These are phyloP conservation scores for Fraxinus sp. DNA, from an alignment of 305 asterid species.

Conservation along the genomic window DNA sequence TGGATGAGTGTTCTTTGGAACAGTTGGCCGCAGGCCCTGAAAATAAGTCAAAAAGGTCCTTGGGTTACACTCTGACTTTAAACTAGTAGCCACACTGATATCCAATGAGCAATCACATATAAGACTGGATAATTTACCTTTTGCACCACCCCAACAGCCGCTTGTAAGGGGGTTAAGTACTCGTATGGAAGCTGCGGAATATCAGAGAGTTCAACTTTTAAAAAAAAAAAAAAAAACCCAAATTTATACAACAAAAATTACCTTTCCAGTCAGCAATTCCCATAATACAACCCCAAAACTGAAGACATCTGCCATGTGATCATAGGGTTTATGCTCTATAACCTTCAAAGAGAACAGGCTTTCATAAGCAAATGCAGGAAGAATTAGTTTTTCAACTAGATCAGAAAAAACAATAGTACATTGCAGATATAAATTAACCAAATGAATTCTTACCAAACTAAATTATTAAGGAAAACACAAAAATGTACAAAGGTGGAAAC, in stretches of 20 bases:
- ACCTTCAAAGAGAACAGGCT: conserved; percentile 56
- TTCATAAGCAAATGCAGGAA: conserved; percentile 27
- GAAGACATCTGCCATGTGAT: conserved; percentile 87
- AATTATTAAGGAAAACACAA: not conserved
- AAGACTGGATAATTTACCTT: conserved; percentile 50
- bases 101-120: not conserved
- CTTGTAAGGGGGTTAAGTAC: conserved; percentile 85
- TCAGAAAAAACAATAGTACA: conserved; percentile 10
- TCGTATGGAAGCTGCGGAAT: conserved; percentile 74
- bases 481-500: not conserved
- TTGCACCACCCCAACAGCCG: conserved; percentile 94
- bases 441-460: not conserved
- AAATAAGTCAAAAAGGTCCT: not conserved
- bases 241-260: conserved; percentile 21
- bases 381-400: conserved; percentile 11
- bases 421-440: not conserved
- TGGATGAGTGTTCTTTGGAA: conserved; percentile 72
- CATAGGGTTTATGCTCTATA: conserved; percentile 86
- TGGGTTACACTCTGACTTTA: not conserved
- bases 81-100: not conserved
- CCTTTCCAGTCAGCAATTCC: conserved; percentile 96
- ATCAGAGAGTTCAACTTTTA: conserved; percentile 4
- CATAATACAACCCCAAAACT: conserved; percentile 89
- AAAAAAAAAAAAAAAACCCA: not conserved
- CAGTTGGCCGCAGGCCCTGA: conserved; percentile 84